These are phyloP conservation scores for Phlyctochytrium planicorne DNA, from an alignment of 192 early-diverging fungal species.

Conservation along the genomic window DNA sequence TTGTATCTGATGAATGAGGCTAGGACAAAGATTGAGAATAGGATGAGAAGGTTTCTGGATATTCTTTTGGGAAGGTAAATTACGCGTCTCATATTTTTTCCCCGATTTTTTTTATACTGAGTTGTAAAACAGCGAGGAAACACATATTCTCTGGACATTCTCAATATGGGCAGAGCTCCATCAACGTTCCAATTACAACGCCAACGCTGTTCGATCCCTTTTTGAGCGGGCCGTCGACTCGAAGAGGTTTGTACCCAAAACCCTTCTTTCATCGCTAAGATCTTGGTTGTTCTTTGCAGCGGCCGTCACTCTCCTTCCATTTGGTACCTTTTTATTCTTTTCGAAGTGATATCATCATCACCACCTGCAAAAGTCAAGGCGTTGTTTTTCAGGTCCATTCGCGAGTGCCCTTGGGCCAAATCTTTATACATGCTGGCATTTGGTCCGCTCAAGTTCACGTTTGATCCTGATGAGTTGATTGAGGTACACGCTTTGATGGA, in stretches of 20 bases:
- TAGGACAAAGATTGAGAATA: slow-evolving; percentile 57
- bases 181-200: slow-evolving; percentile 50
- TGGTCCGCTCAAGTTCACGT: slow-evolving; percentile 33
- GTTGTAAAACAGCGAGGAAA: slow-evolving; percentile 42
- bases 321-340: slow-evolving; percentile 63
- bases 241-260: slow-evolving; percentile 22
- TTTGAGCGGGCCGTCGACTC: slow-evolving; percentile 55
- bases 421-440: slow-evolving; percentile 55
- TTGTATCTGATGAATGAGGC: slow-evolving; percentile 63
- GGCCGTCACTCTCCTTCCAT: slow-evolving; percentile 47
- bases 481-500: slow-evolving; percentile 59
- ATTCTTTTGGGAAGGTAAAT: slow-evolving; percentile 42
- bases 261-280: no score
- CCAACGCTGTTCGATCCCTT: slow-evolving; percentile 51
- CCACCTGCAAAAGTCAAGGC: slow-evolving; percentile 38
- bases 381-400: slow-evolving; percentile 58
- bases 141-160: slow-evolving; percentile 54
- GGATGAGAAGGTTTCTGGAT: slow-evolving; percentile 48
- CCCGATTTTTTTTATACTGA: slow-evolving; percentile 22
- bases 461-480: slow-evolving; percentile 48
- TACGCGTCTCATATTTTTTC: no score
- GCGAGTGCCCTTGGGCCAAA: slow-evolving; percentile 65
- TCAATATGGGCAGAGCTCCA: slow-evolving; percentile 58
- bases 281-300: slow-evolving; percentile 32
- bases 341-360: slow-evolving; percentile 51